phyloP scores from a whole-genome alignment of 768 basidiomycete species.

The Phlegmacium glaucopus region DNA sequence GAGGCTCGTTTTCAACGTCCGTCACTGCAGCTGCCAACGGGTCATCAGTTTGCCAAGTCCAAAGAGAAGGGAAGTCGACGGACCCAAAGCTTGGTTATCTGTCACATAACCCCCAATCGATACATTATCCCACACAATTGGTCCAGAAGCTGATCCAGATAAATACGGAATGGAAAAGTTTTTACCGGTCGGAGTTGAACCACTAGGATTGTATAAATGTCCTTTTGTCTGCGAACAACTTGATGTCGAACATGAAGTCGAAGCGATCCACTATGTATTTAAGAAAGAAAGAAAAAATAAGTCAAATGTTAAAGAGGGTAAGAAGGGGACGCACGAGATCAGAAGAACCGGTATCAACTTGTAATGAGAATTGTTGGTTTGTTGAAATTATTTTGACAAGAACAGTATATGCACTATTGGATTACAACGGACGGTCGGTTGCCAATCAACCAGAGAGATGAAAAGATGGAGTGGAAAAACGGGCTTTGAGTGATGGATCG shows the following conservation, averaged over 20 bases:
- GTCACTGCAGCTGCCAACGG: constrained; percentile 53
- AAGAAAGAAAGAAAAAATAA: neutral
- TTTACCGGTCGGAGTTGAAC: constrained; percentile 38
- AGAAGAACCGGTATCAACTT: constrained; percentile 81
- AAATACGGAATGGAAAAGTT: constrained; percentile 57
- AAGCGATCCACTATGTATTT: constrained; percentile 67
- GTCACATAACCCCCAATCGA: constrained; percentile 62
- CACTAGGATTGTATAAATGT: constrained; percentile 53
- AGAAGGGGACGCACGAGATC: constrained; percentile 54
- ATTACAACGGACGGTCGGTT: neutral
- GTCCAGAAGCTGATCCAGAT: constrained; percentile 53
- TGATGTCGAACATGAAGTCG: constrained; percentile 56
- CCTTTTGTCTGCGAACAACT: constrained; percentile 45
- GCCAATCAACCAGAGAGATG: neutral
- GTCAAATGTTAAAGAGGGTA: no score
- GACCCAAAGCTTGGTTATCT: constrained; percentile 65
- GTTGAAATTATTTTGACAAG: constrained; percentile 49
- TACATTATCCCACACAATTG: constrained; percentile 68
- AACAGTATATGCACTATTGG: constrained; percentile 60
- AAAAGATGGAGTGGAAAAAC: constrained; percentile 22
- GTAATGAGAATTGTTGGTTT: constrained; percentile 53
- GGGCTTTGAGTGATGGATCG: no score
- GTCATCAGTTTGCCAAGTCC: neutral
- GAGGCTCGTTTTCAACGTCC: constrained; percentile 51
- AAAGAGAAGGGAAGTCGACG: constrained; percentile 11